These are phyloP conservation scores for Wickerhamiella alocasiicola DNA, from an alignment of 805 yeast genomes.

Conservation along the genomic window DNA sequence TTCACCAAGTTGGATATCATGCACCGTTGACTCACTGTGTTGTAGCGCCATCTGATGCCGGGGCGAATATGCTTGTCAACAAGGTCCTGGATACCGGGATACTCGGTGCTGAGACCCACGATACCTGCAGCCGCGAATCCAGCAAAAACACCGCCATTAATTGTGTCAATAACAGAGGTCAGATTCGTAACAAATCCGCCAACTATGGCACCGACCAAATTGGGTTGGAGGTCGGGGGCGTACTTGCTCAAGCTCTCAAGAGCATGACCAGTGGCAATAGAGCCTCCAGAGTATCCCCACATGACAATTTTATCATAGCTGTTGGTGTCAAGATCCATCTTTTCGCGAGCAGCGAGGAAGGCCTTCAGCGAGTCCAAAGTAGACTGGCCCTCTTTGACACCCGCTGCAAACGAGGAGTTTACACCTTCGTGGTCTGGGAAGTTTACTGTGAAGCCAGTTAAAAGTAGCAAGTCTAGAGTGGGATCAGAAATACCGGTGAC, in stretches of 20 bases:
- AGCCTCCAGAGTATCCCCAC: constrained; percentile 18
- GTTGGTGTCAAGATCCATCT: constrained; percentile 12
- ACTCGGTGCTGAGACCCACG: constrained; percentile 22
- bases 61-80: constrained; percentile 14
- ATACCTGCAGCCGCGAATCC: constrained; percentile 22
- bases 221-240: constrained; percentile 20
- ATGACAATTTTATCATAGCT: constrained; percentile 11
- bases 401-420: constrained; percentile 18
- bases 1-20: constrained; percentile 10
- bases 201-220: constrained; percentile 19
- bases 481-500: constrained; percentile 11
- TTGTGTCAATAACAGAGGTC: constrained; percentile 13
- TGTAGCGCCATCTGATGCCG: constrained; percentile 13
- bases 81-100: constrained; percentile 19
- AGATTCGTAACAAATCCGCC: constrained; percentile 21
- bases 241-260: constrained; percentile 18
- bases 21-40: constrained; percentile 15
- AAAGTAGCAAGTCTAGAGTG: constrained; percentile 11
- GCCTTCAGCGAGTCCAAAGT: constrained; percentile 26
- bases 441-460: constrained; percentile 16
- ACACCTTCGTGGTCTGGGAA: constrained; percentile 22
- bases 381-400: constrained; percentile 20
- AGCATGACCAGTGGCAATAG: constrained; percentile 20
- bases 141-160: constrained; percentile 20
- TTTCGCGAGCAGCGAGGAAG: constrained; percentile 12